Conservation (phyloP, 2,329 filamentous ascomycete genomes). For the Cladosporium austrohemisphaericum region DNA sequence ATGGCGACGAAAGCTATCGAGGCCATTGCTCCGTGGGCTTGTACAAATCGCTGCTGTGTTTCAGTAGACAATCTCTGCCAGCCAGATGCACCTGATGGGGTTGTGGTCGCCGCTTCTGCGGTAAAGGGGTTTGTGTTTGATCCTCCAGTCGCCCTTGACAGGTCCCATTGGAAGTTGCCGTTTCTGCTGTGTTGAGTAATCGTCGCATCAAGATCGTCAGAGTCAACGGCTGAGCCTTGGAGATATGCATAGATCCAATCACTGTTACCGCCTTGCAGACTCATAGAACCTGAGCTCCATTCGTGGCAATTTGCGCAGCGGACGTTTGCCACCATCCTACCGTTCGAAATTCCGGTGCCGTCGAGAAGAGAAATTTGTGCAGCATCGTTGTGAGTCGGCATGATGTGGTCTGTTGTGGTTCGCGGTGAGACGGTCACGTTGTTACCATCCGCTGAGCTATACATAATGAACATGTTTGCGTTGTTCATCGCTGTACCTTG, state of each 20-base stretch:
- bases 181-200: slow-evolving; percentile 46
- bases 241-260: slow-evolving; percentile 52
- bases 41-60: slow-evolving; percentile 1
- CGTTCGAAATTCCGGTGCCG: slow-evolving; percentile 51
- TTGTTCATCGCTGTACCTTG: slow-evolving; percentile 53
- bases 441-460: slow-evolving; percentile 47
- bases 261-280: slow-evolving; percentile 38
- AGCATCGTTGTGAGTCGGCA: slow-evolving; percentile 42
- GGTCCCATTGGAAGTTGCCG: slow-evolving; percentile 42
- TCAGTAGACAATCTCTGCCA: slow-evolving; percentile 9
- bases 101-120: slow-evolving; percentile 19
- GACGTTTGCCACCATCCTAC: slow-evolving; percentile 55
- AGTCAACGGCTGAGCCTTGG: slow-evolving; percentile 46
- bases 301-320: slow-evolving; percentile 51
- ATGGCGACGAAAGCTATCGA: slow-evolving; percentile 43
- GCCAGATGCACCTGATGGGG: slow-evolving; percentile 3
- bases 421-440: slow-evolving; percentile 58
- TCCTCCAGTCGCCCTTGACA: slow-evolving; percentile 50
- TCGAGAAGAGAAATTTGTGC: slow-evolving; percentile 50
- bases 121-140: slow-evolving; percentile 42
- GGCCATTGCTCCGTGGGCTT: slow-evolving; percentile 43
- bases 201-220: slow-evolving; percentile 40
- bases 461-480: slow-evolving; percentile 58
- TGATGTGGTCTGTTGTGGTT: slow-evolving; percentile 40
- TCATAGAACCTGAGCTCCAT: slow-evolving; percentile 52